phyloP scores from a whole-genome alignment of 2,329 filamentous ascomycete genomes.

The Nannizziopsis arthrosporioides region DNA sequence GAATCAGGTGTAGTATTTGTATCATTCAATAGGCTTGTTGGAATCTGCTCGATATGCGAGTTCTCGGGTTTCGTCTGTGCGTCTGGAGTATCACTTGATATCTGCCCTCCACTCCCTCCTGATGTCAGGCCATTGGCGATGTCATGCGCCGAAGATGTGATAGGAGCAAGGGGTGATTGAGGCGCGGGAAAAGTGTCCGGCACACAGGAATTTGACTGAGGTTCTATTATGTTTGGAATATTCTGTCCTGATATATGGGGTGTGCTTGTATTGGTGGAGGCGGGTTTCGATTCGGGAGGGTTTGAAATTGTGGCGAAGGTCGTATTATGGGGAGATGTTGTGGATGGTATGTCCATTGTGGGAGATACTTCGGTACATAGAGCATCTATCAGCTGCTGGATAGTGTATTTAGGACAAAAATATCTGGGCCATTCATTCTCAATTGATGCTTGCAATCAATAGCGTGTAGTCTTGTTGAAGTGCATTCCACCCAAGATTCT shows the following conservation, averaged over 20 bases:
- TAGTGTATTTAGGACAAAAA: background rate
- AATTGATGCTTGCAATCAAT: background rate
- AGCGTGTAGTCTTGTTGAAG: background rate
- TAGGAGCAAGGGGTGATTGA: background rate
- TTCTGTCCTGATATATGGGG: background rate
- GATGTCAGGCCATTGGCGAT: background rate
- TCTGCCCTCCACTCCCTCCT: too few relatives aligned
- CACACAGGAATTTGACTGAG: background rate
- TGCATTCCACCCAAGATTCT: too few relatives aligned
- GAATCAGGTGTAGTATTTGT: background rate
- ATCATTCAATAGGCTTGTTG: background rate
- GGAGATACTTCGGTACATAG: background rate
- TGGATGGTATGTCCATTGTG: background rate
- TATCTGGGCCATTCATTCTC: background rate
- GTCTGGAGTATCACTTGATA: background rate
- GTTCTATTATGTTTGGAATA: background rate
- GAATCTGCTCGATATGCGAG: background rate
- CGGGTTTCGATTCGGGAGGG: background rate
- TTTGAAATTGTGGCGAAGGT: background rate
- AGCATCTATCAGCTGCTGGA: background rate
- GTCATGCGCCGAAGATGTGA: slow-evolving; percentile 1
- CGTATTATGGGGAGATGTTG: background rate
- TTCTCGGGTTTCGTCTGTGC: background rate
- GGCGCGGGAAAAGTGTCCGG: too few relatives aligned
- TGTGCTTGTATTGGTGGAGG: background rate